phyloP scores from a whole-genome alignment of 805 yeast genomes.

The Maudiozyma bulderi region DNA sequence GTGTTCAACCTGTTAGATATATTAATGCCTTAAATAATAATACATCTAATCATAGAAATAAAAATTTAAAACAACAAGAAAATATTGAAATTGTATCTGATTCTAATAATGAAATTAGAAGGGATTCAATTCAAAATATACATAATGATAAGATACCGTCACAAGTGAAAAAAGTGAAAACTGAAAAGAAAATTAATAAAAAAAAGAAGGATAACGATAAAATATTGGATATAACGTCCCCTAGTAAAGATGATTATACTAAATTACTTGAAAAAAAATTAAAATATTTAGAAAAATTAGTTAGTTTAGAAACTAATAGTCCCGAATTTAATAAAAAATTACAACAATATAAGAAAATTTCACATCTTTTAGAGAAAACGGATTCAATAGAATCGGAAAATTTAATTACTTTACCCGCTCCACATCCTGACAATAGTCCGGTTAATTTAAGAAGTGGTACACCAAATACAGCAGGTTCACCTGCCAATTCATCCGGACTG shows the following conservation, averaged over 20 bases:
- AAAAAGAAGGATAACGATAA: neutral
- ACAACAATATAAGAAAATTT: conserved; percentile 30
- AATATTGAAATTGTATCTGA: too few relatives aligned
- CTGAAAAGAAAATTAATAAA: neutral
- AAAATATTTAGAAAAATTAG: conserved; percentile 39
- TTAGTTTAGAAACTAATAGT: conserved; percentile 24
- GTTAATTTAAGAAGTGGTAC: neutral
- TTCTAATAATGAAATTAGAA: too few relatives aligned
- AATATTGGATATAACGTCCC: neutral
- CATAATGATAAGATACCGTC: too few relatives aligned
- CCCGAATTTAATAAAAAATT: conserved; percentile 25
- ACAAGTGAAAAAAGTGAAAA: neutral
- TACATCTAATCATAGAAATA: neutral
- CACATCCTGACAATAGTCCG: neutral
- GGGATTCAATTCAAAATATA: too few relatives aligned
- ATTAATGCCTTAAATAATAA: conserved; percentile 8
- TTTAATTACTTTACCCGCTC: neutral
- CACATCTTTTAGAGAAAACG: conserved; percentile 26
- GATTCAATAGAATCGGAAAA: conserved; percentile 3
- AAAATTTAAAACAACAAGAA: neutral
- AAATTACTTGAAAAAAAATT: conserved; percentile 46
- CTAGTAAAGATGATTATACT: conserved; percentile 47
- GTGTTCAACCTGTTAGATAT: conserved; percentile 57
- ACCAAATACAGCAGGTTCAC: neutral
- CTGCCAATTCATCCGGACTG: neutral